Evolutionary conservation across 805 yeast species (phyloP).

Genomic region (Kazachstania martiniae): DNA sequence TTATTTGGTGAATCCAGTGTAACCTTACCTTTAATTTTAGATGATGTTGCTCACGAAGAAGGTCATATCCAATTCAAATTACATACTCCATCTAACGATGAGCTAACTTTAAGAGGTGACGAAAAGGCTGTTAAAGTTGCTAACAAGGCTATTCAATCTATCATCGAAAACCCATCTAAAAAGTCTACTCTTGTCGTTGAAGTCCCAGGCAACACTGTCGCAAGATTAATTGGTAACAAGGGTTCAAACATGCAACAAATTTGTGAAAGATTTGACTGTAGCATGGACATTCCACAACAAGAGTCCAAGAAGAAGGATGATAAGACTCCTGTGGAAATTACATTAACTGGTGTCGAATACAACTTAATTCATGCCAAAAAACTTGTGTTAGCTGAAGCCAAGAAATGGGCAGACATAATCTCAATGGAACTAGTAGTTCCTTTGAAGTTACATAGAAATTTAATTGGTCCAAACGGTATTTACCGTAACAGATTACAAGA

Average conservation of each 20-base stretch:
- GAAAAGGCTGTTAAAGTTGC: conserved; percentile 42
- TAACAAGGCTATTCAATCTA: conserved; percentile 29
- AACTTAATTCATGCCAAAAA: conserved; percentile 65
- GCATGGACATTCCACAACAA: conserved; percentile 56
- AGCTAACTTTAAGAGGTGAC: conserved; percentile 61
- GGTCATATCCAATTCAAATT: conserved; percentile 38
- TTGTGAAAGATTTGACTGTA: conserved; percentile 64
- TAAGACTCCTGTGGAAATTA: conserved; percentile 35
- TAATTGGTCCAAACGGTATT: conserved; percentile 77
- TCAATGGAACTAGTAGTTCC: conserved; percentile 60
- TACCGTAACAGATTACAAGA: conserved; percentile 79
- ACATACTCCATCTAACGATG: conserved; percentile 37
- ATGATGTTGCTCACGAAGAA: conserved; percentile 28
- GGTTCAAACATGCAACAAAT: conserved; percentile 65
- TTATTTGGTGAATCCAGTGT: conserved; percentile 10
- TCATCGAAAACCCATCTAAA: conserved; percentile 19
- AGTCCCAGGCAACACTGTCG: conserved; percentile 57
- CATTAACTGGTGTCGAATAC: conserved; percentile 65
- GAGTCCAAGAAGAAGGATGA: conserved; percentile 25
- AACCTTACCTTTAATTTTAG: conserved; percentile 18
- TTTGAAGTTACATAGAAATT: conserved; percentile 61
- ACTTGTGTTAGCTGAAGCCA: conserved; percentile 46
- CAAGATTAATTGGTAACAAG: conserved; percentile 82
- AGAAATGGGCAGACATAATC: conserved; percentile 75
- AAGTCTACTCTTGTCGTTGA: conserved; percentile 33